These are phyloP conservation scores for Fusarium siculi DNA, from an alignment of 2,329 filamentous ascomycete genomes.

Conservation along the genomic window DNA sequence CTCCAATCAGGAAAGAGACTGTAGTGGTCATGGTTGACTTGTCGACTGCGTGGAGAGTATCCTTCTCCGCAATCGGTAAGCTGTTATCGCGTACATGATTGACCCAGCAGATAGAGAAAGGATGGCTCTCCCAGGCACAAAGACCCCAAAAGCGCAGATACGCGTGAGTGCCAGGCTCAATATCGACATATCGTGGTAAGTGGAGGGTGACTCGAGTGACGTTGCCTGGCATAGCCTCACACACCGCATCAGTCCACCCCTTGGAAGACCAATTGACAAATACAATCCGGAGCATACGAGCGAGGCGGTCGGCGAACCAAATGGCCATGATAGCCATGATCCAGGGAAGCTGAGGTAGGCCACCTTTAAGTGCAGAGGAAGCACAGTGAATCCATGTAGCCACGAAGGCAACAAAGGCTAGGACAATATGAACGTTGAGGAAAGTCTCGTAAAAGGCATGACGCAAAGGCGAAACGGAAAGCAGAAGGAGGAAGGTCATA, in stretches of 20 bases:
- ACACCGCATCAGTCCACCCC: conserved; percentile 71
- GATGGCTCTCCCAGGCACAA: conserved; percentile 77
- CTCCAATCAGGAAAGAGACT: conserved; percentile 86
- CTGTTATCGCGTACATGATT: conserved; percentile 61
- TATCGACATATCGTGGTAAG: conserved; percentile 72
- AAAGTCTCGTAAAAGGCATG: conserved; percentile 99
- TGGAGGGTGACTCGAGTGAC: conserved; percentile 76
- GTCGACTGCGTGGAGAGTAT: conserved; percentile 51
- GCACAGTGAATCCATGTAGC: conserved; percentile 84
- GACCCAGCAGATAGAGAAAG: conserved; percentile 82
- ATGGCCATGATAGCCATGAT: conserved; percentile 78
- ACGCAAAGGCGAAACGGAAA: conserved; percentile 81
- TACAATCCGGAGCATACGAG: conserved; percentile 70
- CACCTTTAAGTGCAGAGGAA: conserved; percentile 71
- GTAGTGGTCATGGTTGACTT: conserved; percentile 60
- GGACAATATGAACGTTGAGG: conserved; percentile 82
- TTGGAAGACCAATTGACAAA: conserved; percentile 72
- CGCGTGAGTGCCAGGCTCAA: conserved; percentile 77
- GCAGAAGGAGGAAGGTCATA: conserved; percentile 73
- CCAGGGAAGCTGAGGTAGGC: conserved; percentile 78
- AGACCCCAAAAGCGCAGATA: conserved; percentile 77
- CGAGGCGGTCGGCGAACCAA: conserved; percentile 78
- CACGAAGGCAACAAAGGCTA: conserved; percentile 74
- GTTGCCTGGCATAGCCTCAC: conserved; percentile 77
- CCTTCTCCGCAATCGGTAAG: conserved; percentile 55